These are phyloP conservation scores for Kazachstania viticola DNA, from an alignment of 805 yeast species.

Conservation along the genomic window DNA sequence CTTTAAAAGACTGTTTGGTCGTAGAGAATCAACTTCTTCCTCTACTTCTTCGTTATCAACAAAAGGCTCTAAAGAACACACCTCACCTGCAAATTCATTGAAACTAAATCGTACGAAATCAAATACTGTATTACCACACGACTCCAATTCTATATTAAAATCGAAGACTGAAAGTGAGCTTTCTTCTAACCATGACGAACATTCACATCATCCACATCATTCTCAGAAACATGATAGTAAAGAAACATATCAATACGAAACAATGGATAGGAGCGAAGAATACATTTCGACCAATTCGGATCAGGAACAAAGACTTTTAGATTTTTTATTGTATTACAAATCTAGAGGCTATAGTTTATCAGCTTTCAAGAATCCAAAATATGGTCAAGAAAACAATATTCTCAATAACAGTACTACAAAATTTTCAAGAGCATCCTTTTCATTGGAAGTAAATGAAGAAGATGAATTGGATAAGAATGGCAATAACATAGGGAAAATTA, in stretches of 20 bases:
- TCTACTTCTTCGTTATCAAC: too few species aligned
- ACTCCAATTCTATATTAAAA: too few species aligned
- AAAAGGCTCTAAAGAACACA: too few species aligned
- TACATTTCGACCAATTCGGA: slow-evolving; percentile 6
- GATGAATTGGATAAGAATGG: not conserved
- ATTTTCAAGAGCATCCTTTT: slow-evolving; percentile 18
- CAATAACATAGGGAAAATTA: slow-evolving; percentile 1
- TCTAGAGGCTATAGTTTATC: slow-evolving; percentile 14
- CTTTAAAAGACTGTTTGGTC: slow-evolving; percentile 25
- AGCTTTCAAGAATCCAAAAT: slow-evolving; percentile 15
- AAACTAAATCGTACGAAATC: too few species aligned
- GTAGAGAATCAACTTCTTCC: slow-evolving; percentile 4
- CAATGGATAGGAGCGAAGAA: not conserved
- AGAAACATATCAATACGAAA: not conserved
- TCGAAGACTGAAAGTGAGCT: too few species aligned
- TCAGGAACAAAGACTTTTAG: slow-evolving; percentile 36
- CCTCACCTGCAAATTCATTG: too few species aligned
- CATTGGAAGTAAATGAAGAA: slow-evolving; percentile 6
- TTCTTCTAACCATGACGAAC: too few species aligned
- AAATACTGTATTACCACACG: too few species aligned
- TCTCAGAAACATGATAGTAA: too few species aligned
- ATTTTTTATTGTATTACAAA: slow-evolving; percentile 33
- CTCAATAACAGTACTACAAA: slow-evolving; percentile 5
- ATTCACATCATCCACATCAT: too few species aligned
- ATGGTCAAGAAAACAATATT: not conserved